Base-by-base conservation (phyloP, 352 stramenopile species). In the Phytopythium litorale region DNA sequence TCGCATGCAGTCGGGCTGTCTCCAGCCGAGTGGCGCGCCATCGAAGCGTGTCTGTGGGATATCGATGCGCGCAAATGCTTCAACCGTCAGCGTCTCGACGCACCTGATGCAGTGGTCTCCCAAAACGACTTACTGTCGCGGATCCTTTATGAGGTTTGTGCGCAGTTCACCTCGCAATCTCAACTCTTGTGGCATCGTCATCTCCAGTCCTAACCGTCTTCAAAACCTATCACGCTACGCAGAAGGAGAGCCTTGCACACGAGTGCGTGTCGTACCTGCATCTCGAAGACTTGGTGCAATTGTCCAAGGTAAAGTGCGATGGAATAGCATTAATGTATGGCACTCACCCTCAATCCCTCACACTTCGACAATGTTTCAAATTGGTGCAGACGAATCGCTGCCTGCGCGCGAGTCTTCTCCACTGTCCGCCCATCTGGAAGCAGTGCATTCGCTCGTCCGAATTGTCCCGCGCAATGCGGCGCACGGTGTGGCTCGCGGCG, bases 381-480 rank as follows among this genome's bases (percentile, higher is more conserved):
- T 57, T 9, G 15, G 13, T 66, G 40, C 28, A 82, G 74, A 64
- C 73, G 11, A 87, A 74, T 60, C 81, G 71, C 46, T 28, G 40
- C 4, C 33, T 87, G 5, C 75, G 78, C 28, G 63, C 60, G 28
- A 60, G 69, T n/a, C 67, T 89, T n/a, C 6, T 70, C 2, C 60
- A 69, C 18, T 84, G 69, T 37, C 67, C 83, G n/a, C 71, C 85
- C 0, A 62, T 88, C 3, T 94, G 85, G 85, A 91, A 91, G 56
- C 87, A 84, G 50, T 82, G 72, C 38, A 88, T 94, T 56, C 75
- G 85, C 12, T 71, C 73, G 11, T 73, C 79, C 38, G 78, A 80
- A 11, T 45, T 94, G 28, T 72, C 68, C 7, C 58, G 66, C n/a
- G 25, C 60, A 0, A 75, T 80, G 16, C 82, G 85, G 7, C 82